These are phyloP conservation scores for Platismatia glauca DNA, from an alignment of 495 filamentous ascomycete species.

Conservation along the genomic window DNA sequence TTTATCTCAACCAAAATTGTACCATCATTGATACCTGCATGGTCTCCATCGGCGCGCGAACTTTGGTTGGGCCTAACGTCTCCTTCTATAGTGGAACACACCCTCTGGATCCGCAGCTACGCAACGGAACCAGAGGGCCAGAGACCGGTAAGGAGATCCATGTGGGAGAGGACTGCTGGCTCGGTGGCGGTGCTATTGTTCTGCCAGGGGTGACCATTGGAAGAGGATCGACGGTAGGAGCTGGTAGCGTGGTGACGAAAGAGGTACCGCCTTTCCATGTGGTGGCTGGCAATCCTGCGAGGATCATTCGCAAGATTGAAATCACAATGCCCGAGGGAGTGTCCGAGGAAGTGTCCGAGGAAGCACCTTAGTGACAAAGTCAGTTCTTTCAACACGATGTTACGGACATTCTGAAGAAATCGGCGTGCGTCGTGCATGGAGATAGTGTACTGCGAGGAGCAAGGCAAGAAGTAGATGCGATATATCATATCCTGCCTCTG, in stretches of 20 bases:
- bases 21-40: slow-evolving; percentile 69
- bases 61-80: slow-evolving; percentile 71
- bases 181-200: slow-evolving; percentile 70
- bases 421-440: no score
- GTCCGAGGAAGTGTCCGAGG: not conserved
- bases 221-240: slow-evolving; percentile 64
- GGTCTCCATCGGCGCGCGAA: slow-evolving; percentile 70
- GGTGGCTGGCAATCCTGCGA: slow-evolving; percentile 56
- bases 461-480: no score
- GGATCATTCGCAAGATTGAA: slow-evolving; percentile 44
- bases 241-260: slow-evolving; percentile 86
- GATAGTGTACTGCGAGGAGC: no score
- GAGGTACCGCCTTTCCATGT: slow-evolving; percentile 52
- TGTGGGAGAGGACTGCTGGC: slow-evolving; percentile 84
- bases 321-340: not conserved
- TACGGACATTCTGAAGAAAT: no score
- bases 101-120: slow-evolving; percentile 34
- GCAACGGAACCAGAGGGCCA: slow-evolving; percentile 66
- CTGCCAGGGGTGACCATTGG: slow-evolving; percentile 76
- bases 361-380: not conserved
- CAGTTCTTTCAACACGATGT: no score
- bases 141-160: slow-evolving; percentile 67
- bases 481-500: no score
- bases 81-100: slow-evolving; percentile 63
- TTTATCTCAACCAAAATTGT: slow-evolving; percentile 21